A percentile compares a stretch with the other conserved stretches of the same genome.
These are phyloP conservation scores for Effrenium voratum DNA, from an alignment of 73 alveolate genomes.

Conservation along the genomic window DNA sequence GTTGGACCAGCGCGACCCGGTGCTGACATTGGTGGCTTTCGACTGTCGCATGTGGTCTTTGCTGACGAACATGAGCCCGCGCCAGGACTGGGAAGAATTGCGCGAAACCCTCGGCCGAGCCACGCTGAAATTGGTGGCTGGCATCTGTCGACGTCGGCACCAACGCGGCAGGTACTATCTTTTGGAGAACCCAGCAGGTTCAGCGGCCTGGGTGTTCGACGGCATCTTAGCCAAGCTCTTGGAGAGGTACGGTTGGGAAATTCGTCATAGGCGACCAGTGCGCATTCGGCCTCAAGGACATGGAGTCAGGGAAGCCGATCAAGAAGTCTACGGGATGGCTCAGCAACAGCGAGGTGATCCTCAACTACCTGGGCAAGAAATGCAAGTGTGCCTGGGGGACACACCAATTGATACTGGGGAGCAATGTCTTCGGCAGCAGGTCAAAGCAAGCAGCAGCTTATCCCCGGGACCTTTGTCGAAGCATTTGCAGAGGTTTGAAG, in stretches of 20 bases:
- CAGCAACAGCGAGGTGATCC: background rate
- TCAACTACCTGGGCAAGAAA: background rate
- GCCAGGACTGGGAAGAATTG: too few species aligned
- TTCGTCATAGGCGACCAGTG: background rate
- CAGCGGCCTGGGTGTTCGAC: background rate
- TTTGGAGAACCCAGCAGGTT: background rate
- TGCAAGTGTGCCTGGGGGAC: background rate
- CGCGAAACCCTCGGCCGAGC: background rate
- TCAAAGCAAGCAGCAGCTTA: background rate
- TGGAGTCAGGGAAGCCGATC: background rate
- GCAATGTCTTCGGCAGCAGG: background rate
- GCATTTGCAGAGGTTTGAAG: background rate
- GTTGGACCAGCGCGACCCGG: background rate
- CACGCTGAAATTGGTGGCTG: background rate
- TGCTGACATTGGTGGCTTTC: background rate
- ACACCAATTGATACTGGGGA: background rate
- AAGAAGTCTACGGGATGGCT: background rate
- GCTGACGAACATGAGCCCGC: background rate
- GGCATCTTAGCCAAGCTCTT: background rate
- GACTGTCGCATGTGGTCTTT: background rate
- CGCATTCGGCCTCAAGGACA: background rate
- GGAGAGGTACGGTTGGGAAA: background rate
- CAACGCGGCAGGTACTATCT: background rate
- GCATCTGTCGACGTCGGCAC: background rate
- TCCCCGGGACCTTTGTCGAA: background rate